Evolutionary conservation across 2,329 filamentous ascomycete species (phyloP), one percentile per base, ranked within the genome.

Genomic region (Dothideomycetidae sp.): DNA sequence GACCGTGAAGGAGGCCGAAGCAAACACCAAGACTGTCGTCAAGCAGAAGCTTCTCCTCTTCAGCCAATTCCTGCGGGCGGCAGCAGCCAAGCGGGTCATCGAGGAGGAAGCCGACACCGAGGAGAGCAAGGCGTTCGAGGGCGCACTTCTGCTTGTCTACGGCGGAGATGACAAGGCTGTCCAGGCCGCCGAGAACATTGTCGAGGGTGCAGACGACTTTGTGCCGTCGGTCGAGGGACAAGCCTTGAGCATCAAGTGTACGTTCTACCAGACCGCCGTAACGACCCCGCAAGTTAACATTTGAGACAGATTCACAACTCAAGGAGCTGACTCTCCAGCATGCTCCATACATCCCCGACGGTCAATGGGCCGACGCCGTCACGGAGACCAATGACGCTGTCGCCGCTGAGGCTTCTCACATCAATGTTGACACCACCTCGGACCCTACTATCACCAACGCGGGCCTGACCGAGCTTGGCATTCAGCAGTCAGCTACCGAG

Each of bases 91-190:
- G 55, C 75, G 82, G 47, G 72, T 81, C 49, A 68, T 73, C 13
- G 77, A 82, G 52, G 80, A 76, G 42, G 67, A 81, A 45, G 45
- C 49, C 16, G 70, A 80, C 48, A 68, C 71, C 4, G 80, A 85
- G 40, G 80, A 88, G 62, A 83, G 77, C 58, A 75, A 76, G 58
- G 83, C 81, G 23, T 75, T 90, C 42, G 82, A 92, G 60, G 81
- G 81, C 36, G 75, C 83, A 21, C 66, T 92, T 41, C 66, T 85
- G 32, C 70, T 78, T 42, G 78, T 90, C 19, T 90, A 92, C 59
- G 73, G 75, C 31, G 83, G 82, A 32, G 81, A 88, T 50, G 71
- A 81, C 45, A 68, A 64, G 47, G 82, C 81, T 35, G 81, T 90
- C 15, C 63, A 71, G 37, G 73, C 79, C 40, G 84, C 84, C 61